Conservation (phyloP, 2,329 filamentous ascomycete genomes). For the Catunica adiposa region DNA sequence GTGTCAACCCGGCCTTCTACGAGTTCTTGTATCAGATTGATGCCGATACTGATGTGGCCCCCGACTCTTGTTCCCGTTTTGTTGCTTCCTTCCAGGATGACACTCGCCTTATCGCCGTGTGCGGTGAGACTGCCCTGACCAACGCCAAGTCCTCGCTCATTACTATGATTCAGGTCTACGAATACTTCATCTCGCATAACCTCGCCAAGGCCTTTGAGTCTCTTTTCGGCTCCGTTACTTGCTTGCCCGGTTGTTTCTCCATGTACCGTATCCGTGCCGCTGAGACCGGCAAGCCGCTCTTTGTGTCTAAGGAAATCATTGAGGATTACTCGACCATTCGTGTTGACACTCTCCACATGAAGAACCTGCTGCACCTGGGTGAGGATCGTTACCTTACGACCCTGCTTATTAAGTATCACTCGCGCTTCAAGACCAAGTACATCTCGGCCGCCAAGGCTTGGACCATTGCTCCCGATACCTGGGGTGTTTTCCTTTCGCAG, state of each 20-base stretch:
- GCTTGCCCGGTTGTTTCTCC: slow-evolving; percentile 97
- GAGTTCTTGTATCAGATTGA: slow-evolving; percentile 95
- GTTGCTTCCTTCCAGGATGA: slow-evolving; percentile 82
- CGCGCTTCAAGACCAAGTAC: slow-evolving; percentile 90
- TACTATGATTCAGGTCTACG: slow-evolving; percentile 99
- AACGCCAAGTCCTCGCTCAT: slow-evolving; percentile 88
- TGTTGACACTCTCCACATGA: slow-evolving; percentile 90
- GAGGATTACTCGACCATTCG: slow-evolving; percentile 75
- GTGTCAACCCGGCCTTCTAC: slow-evolving; percentile 96
- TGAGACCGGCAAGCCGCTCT: slow-evolving; percentile 84
- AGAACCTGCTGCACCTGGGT: slow-evolving; percentile 84
- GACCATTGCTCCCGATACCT: slow-evolving; percentile 85
- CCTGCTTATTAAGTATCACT: slow-evolving; percentile 96
- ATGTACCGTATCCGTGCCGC: slow-evolving; percentile 95
- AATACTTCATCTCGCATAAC: slow-evolving; percentile 98
- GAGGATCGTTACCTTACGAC: slow-evolving; percentile 97
- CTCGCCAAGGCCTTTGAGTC: slow-evolving; percentile 94
- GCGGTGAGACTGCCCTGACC: slow-evolving; percentile 82
- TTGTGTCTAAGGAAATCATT: slow-evolving; percentile 80
- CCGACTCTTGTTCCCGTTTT: slow-evolving; percentile 81
- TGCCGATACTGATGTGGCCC: slow-evolving; percentile 84
- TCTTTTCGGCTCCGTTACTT: slow-evolving; percentile 92
- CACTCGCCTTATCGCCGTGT: slow-evolving; percentile 81
- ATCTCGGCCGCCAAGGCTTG: slow-evolving; percentile 81
- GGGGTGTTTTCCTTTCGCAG: slow-evolving; percentile 90